Evolutionary conservation across 2,329 filamentous ascomycete genomes (phyloP), one percentile per base, ranked within the genome.

Genomic region (Beauveria bassiana): DNA sequence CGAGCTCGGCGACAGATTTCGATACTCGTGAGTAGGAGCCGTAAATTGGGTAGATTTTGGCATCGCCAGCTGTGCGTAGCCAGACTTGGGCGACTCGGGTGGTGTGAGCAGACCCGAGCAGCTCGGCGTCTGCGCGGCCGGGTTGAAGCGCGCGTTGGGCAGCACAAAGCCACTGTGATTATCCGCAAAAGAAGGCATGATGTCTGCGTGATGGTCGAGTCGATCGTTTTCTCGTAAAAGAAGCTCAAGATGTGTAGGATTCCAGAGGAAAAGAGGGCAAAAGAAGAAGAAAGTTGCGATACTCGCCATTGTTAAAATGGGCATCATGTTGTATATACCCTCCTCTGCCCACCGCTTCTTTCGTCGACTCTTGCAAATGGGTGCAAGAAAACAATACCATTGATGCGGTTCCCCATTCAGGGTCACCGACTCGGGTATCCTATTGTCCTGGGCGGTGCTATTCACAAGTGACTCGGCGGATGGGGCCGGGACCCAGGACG

Each of bases 11-110:
- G 31, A n/a, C 5, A 12, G 1, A 20, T 31, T 18, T 16, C 18
- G n/a, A 28, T 28, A 12, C 6, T 47, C 28, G 20, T 6, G 4
- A 0, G 14, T 1, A 7, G 28, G 10, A 10, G 20, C 14, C 38
- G 3, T 2, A 38, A 3, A 12, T 18, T 26, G 20, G 6, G 20
- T 24, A 53, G 34, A 9, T 3, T 47, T 24, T 5, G 3, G 40
- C 20, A 1, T 49, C 49, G n/a, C 28, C 53, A 6, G 49, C 18
- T 18, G 58, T 28, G 14, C 34, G 40, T 47, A n/a, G 59, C 38
- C 20, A 10, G 18, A 54, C n/a, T 62, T 64, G 1, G 67, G 66
- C 22, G 67, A 67, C 26, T 68, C 67, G 9, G 67, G 68, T 26
- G 63, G 67, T 20, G 64, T 65, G 10, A 63, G 50, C 26, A 64